These are phyloP conservation scores for Plasmodium berghei DNA, from an alignment of 169 alveolate genomes.

Conservation along the genomic window DNA sequence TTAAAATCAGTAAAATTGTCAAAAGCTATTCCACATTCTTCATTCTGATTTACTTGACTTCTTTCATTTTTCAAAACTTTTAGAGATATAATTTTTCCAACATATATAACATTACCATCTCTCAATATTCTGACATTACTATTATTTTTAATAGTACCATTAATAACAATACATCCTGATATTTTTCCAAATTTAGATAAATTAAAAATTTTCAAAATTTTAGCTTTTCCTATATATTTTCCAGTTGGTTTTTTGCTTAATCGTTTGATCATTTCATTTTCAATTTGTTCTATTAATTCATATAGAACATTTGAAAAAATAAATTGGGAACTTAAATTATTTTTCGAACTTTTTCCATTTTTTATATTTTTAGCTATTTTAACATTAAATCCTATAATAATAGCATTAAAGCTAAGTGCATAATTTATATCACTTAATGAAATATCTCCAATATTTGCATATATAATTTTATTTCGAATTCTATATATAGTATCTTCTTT, in stretches of 20 bases:
- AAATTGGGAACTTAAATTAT: background rate
- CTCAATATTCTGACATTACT: conserved; percentile 57
- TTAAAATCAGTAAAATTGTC: conserved; percentile 37
- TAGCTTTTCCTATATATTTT: conserved; percentile 24
- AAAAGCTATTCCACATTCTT: conserved; percentile 68
- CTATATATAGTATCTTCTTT: conserved; percentile 33
- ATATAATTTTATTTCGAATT: conserved; percentile 46
- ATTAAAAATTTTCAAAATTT: conserved; percentile 52
- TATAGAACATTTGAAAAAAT: conserved; percentile 54
- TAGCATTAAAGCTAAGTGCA: conserved; percentile 59
- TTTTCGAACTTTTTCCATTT: background rate
- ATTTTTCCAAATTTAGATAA: conserved; percentile 55
- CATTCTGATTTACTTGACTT: conserved; percentile 29
- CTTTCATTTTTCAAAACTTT: conserved; percentile 61
- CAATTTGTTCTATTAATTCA: conserved; percentile 22
- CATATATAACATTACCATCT: conserved; percentile 17
- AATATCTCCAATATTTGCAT: conserved; percentile 55
- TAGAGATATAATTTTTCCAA: conserved; percentile 48
- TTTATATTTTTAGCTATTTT: conserved; percentile 30
- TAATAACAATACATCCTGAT: conserved; percentile 54
- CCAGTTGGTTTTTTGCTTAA: conserved; percentile 64
- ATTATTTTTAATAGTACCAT: conserved; percentile 42
- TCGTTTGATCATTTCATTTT: conserved; percentile 30
- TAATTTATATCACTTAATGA: conserved; percentile 53
- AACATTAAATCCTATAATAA: conserved; percentile 51